Evolutionary conservation across 2,329 filamentous ascomycete genomes (phyloP), one percentile per base, ranked within the genome.

Genomic region (Chalaropsis ovoidea): DNA sequence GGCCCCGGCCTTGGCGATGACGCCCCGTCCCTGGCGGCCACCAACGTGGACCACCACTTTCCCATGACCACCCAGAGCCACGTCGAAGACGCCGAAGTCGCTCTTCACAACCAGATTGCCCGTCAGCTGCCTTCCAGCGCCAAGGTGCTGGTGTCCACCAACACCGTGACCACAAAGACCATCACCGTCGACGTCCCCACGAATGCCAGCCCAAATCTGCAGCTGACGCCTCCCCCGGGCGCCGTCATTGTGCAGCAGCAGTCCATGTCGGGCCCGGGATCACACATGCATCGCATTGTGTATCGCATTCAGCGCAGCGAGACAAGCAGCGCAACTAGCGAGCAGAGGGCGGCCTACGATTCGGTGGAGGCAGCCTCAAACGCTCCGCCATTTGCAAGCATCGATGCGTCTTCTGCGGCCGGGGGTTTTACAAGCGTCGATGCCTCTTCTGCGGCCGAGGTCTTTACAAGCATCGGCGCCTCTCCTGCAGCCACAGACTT

Each of bases 171-270:
- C 1, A 83, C 80, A 7, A 85, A 86, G 68, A 86, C 78, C 15
- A 84, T 87, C 69, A 86, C 84, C 0, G 83, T 87, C 2, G 83
- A 87, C 64, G 79, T 87, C 45, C 79, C 79, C 15, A 82, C 82
- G 0, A 63, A 62, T 31, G 52, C 66, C 24, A 39, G 79, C 43
- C 52, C 63, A 17, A 61, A 60, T 4, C 76, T 81, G 2, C 76
- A 79, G 0, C 73, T 86, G 1, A 75, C 80, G 1, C 80, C 82
- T 1, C 80, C 83, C 0, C 80, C 82, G 0, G 83, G 83, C 0
- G 78, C 85, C 10, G 82, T 86, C 70, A 75, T 86, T 8, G 74
- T 86, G 17, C 81, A 84, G 68, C 78, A 82, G 67, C 77, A 65
- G 41, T 66, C 63, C 13, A 65, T 63, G 60, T 15, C 63, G 13